phyloP scores from a whole-genome alignment of 805 yeast species.

The Wickerhamomyces rabaulensis region DNA sequence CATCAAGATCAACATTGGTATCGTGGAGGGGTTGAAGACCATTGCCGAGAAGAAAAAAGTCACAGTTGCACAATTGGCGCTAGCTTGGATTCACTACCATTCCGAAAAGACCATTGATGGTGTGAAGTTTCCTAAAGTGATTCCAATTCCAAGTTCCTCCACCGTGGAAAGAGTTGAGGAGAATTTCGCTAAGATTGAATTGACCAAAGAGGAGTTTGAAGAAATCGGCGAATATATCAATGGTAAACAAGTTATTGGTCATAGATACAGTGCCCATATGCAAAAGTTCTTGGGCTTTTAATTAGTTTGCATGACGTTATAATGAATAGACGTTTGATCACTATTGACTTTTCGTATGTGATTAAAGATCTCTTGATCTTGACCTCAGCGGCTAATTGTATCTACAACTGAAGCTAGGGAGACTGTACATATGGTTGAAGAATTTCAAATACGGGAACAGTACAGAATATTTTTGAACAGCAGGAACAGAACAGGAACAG shows the following conservation, averaged over 20 bases:
- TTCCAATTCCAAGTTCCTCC: slow-evolving; percentile 82
- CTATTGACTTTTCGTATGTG: too few relatives aligned
- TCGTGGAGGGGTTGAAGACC: slow-evolving; percentile 45
- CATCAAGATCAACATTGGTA: slow-evolving; percentile 46
- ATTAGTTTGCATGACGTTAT: too few relatives aligned
- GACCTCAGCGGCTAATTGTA: too few relatives aligned
- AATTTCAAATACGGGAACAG: too few relatives aligned
- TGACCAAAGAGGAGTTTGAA: slow-evolving; percentile 53
- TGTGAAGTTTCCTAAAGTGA: slow-evolving; percentile 41
- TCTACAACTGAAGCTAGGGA: too few relatives aligned
- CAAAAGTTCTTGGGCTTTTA: slow-evolving; percentile 7
- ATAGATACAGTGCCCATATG: slow-evolving; percentile 40
- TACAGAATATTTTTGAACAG: too few relatives aligned
- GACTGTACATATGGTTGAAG: too few relatives aligned
- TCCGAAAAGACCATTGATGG: slow-evolving; percentile 22
- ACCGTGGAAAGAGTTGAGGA: slow-evolving; percentile 53
- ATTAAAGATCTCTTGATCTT: too few relatives aligned
- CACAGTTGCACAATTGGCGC: slow-evolving; percentile 61
- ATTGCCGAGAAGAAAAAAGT: slow-evolving; percentile 42
- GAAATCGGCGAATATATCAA: slow-evolving; percentile 44
- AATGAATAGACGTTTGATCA: too few relatives aligned
- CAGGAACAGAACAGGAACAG: too few relatives aligned
- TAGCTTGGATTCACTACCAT: slow-evolving; percentile 57
- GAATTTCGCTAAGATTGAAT: slow-evolving; percentile 43
- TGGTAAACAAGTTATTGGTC: slow-evolving; percentile 46